Conservation (phyloP, 257 asterid species). For the Craterostigma plantagineum region DNA sequence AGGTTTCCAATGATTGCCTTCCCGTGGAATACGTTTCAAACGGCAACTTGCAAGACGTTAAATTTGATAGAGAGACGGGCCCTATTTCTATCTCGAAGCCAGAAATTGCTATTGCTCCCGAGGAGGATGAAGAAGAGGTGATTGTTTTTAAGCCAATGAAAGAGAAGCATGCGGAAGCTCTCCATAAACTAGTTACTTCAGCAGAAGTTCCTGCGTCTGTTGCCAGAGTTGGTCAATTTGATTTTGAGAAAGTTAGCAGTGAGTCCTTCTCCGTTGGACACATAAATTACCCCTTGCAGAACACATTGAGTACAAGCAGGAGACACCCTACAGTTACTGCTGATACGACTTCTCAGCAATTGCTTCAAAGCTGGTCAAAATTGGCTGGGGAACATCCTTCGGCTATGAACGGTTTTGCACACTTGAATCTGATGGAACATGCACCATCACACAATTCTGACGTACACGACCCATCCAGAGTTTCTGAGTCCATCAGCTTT, state of each 20-base stretch:
- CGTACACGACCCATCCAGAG: conserved; percentile 28
- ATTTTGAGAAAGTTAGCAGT: conserved; percentile 16
- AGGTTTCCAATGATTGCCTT: conserved; percentile 26
- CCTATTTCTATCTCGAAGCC: conserved; percentile 17
- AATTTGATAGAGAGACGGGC: conserved; percentile 13
- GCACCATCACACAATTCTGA: conserved; percentile 22
- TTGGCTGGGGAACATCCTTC: conserved; percentile 42
- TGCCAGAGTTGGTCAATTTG: conserved; percentile 14
- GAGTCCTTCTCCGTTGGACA: conserved; percentile 23
- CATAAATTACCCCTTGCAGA: conserved; percentile 23
- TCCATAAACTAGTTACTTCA: conserved; percentile 14
- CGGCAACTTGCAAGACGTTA: conserved; percentile 13
- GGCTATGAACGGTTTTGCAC: conserved; percentile 30
- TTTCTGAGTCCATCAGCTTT: conserved; percentile 26
- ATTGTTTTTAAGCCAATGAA: conserved; percentile 71
- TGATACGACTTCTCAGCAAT: conserved; percentile 23
- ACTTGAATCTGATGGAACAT: conserved; percentile 40
- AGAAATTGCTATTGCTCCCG: conserved; percentile 25
- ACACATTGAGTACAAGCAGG: conserved; percentile 16
- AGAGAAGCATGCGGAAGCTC: conserved; percentile 39
- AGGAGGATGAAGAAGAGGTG: conserved; percentile 76
- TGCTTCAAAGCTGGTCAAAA: conserved; percentile 22
- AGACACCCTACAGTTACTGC: conserved; percentile 13
- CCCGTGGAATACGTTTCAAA: conserved; percentile 9
- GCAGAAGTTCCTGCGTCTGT: conserved; percentile 16